Base-by-base conservation (phyloP, 108 stramenopile species). In the Nannochloropsis gaditana region DNA sequence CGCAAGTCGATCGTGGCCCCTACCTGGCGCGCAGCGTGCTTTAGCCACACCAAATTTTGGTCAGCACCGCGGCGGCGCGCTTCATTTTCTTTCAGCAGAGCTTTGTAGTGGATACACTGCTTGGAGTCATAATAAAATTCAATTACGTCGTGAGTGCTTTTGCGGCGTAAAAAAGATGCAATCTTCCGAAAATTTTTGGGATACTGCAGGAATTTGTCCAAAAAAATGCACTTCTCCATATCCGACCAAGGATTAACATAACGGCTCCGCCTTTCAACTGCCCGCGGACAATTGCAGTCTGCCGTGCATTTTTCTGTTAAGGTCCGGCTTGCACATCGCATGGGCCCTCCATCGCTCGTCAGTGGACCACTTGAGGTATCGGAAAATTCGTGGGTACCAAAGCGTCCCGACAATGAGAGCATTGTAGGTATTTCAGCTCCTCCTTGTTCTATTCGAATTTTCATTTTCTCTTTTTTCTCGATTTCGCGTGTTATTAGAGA, bases 191-290 rank as follows among this genome's bases (percentile, higher is more conserved):
- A 99, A 85, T 97, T 96, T 86, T 99, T 99, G 8, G 97, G 96
- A 90, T 95, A 96, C 82, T 97, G 96, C 73, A 99, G 88, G 86
- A 99, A 99, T 42, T 96, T 90, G 88, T 97, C 97, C 21, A 99
- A 88, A 82, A 97, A 99, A 21, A 99, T 97, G 90, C 95, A 95
- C 85, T 97, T 99, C 90, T 99, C 98, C 91, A 97, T 93, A 89
- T 99, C 98, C 45, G 95, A 94, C 98, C 98, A 99, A 9, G 89
- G 91, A 31, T 88, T 83, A 42, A 21, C 44, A 44, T 31, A 85
- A 43, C 85, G 83, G 80, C 85, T 43, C 79, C 87, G 43, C 31
- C 73, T 41, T 11, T 84, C 86, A 45, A 87, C 83, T 19, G 44
- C 88, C 83, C 84, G 41, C 1, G 86, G 83, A 84, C 89, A 90